These are phyloP conservation scores for Solanum dulcamara DNA, from an alignment of 257 asterid genomes.

Conservation along the genomic window DNA sequence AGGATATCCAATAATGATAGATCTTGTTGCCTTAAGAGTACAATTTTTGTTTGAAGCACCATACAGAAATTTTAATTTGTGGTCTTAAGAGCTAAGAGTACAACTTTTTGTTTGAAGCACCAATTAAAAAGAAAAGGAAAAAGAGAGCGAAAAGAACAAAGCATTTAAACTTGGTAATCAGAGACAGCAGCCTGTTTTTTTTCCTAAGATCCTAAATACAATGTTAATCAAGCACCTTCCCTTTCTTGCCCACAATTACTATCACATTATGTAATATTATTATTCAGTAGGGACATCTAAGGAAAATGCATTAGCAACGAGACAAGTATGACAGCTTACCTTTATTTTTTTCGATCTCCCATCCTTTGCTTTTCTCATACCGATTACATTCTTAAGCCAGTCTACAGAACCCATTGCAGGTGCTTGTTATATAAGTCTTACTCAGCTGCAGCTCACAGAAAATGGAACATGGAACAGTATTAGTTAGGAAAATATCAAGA, in stretches of 20 bases:
- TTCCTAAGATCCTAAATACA: not conserved
- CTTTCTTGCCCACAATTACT: not conserved
- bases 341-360: slow-evolving; percentile 32
- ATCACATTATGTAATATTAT: not conserved
- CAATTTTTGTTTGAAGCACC: not conserved
- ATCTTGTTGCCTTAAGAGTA: not conserved
- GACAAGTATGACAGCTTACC: slow-evolving; percentile 19
- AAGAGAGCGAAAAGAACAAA: not conserved
- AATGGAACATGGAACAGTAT: not conserved
- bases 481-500: not conserved
- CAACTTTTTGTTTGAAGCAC: not conserved
- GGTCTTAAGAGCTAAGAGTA: not conserved
- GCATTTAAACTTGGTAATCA: not conserved
- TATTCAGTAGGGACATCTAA: not conserved
- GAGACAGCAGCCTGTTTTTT: not conserved
- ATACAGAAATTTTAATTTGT: not conserved
- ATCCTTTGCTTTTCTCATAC: slow-evolving; percentile 47
- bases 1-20: not conserved
- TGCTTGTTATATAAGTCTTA: slow-evolving; percentile 11
- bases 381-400: slow-evolving; percentile 69
- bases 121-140: not conserved
- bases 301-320: not conserved
- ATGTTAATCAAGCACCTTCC: not conserved
- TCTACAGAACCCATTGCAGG: slow-evolving; percentile 55
- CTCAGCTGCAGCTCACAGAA: slow-evolving; percentile 16